Evolutionary conservation across 164 flowering plant genomes (phyloP).

Genomic region (Houttuynia cordata): DNA sequence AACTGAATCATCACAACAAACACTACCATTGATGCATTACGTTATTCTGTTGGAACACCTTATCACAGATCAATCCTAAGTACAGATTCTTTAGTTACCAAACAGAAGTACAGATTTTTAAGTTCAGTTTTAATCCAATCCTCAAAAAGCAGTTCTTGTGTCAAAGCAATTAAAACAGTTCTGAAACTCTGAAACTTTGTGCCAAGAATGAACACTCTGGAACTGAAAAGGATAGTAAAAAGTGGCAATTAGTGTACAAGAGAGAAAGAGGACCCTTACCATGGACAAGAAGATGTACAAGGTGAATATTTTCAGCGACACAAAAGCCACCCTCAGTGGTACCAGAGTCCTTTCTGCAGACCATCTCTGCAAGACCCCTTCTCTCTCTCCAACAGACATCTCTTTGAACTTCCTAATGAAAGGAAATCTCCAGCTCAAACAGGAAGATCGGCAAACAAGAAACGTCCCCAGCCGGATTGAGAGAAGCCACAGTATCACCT

Average conservation of each 20-base stretch:
- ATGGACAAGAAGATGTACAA: conserved; percentile 6
- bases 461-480: conserved; percentile 10
- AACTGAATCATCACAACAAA: too few relatives aligned
- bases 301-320: conserved; percentile 8
- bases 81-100: too few relatives aligned
- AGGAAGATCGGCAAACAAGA: conserved; percentile 4
- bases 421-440: conserved; percentile 6
- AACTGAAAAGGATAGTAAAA: too few relatives aligned
- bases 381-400: conserved; percentile 9
- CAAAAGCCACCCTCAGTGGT: conserved; percentile 4
- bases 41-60: too few relatives aligned
- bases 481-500: conserved; percentile 5
- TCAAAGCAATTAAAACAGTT: too few relatives aligned
- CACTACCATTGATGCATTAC: too few relatives aligned
- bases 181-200: too few relatives aligned
- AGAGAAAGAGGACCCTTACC: conserved; percentile 5
- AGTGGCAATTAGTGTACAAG: too few relatives aligned
- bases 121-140: too few relatives aligned
- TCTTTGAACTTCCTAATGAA: conserved; percentile 9
- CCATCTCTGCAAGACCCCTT: conserved; percentile 6
- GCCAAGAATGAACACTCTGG: not conserved
- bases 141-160: too few relatives aligned
- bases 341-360: not conserved
- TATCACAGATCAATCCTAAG: too few relatives aligned
- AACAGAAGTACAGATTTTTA: too few relatives aligned